Percentiles rank a stretch among this genome's conserved stretches.
phyloP scores from a whole-genome alignment of 371 early-diverging fungal genomes.

The Dinochytrium kinnereticum region DNA sequence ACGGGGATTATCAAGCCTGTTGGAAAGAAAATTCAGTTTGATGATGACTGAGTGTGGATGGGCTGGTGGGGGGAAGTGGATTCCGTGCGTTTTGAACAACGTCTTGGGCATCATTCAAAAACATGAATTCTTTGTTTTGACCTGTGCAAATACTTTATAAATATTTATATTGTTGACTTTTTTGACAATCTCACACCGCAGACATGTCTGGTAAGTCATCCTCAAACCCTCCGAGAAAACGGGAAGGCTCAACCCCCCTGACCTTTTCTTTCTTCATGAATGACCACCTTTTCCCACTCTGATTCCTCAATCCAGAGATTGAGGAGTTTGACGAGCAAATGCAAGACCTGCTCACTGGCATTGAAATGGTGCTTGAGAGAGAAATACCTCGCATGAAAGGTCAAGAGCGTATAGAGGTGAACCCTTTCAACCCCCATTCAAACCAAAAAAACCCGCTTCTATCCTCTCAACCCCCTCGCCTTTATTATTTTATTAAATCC shows the following conservation, averaged over 20 bases:
- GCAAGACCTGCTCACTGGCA: conserved; percentile 51
- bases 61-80: too few species aligned
- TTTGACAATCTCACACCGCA: not conserved
- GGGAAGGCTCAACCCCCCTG: too few species aligned
- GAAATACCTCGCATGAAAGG: conserved; percentile 57
- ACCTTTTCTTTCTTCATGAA: too few species aligned
- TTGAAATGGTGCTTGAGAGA: conserved; percentile 44
- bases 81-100: too few species aligned
- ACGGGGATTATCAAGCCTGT: not conserved
- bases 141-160: too few species aligned
- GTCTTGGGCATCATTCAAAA: too few species aligned
- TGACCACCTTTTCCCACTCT: too few species aligned
- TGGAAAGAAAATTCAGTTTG: conserved; percentile 13
- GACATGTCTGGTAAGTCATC: not conserved
- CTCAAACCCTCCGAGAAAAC: too few species aligned
- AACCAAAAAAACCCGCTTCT: not conserved
- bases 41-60: conserved; percentile 2
- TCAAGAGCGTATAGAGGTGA: conserved; percentile 54
- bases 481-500: too few species aligned
- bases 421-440: not conserved
- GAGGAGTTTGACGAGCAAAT: conserved; percentile 65
- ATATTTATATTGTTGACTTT: too few species aligned
- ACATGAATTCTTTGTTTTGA: too few species aligned
- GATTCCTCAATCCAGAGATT: conserved; percentile 39
- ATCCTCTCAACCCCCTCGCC: too few species aligned